Percentiles rank a stretch among this genome's conserved stretches.
phyloP scores from a whole-genome alignment of 768 basidiomycete species.

The Sistotremastrum niveocremeum region DNA sequence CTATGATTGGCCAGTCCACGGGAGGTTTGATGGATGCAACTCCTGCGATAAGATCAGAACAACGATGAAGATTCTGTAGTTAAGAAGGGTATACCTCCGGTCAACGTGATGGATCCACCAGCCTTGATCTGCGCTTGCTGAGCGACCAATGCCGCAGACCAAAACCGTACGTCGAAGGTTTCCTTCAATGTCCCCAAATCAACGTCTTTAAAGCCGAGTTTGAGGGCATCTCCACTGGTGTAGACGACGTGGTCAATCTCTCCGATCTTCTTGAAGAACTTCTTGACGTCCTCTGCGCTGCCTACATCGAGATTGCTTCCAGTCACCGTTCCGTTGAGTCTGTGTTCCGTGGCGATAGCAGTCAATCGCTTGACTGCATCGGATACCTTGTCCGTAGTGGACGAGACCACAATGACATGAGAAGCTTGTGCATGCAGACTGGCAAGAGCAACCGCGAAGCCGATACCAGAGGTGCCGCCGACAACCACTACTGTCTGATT shows the following conservation, averaged over 20 bases:
- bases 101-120: too few species aligned
- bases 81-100: too few species aligned
- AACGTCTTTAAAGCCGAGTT: background rate
- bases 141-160: too few species aligned
- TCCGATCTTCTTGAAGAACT: background rate
- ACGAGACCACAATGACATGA: conserved; percentile 5
- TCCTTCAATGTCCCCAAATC: background rate
- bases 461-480: conserved; percentile 7
- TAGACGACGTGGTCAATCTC: background rate
- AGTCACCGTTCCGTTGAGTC: background rate
- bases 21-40: too few species aligned
- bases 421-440: conserved; percentile 1
- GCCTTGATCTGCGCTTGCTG: too few species aligned
- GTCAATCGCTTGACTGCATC: background rate
- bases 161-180: background rate
- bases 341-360: background rate
- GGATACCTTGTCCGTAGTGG: background rate
- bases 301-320: background rate
- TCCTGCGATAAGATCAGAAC: too few species aligned
- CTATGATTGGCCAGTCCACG: too few species aligned
- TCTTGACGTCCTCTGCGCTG: background rate
- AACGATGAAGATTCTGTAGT: too few species aligned
- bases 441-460: conserved; percentile 5
- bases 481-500: conserved; percentile 4
- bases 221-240: background rate